Conservation (phyloP, 2,329 filamentous ascomycete species). For the Trematosphaeria pertusa region DNA sequence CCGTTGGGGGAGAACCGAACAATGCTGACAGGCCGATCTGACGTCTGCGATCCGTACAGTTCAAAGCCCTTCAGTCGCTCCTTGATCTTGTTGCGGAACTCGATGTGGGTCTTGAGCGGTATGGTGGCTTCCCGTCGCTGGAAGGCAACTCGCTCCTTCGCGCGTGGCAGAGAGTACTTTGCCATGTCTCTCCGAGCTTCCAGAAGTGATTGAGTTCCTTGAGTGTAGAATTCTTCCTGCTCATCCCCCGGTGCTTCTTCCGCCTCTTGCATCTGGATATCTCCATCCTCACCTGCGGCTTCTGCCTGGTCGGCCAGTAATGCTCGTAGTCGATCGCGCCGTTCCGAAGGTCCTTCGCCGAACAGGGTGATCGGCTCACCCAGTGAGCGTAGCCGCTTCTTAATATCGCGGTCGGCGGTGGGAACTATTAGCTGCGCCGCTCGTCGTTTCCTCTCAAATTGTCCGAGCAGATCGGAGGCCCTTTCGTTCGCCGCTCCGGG, state of each 20-base stretch:
- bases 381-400: conserved; percentile 78
- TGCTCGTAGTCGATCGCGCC: conserved; percentile 84
- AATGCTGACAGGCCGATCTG: conserved; percentile 89
- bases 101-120: conserved; percentile 86
- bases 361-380: conserved; percentile 96
- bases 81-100: conserved; percentile 88
- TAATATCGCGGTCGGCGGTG: conserved; percentile 89
- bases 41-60: conserved; percentile 90
- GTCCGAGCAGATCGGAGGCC: conserved; percentile 81
- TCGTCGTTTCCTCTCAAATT: conserved; percentile 90
- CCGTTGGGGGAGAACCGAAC: conserved; percentile 88
- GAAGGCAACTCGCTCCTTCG: conserved; percentile 76
- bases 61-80: conserved; percentile 83
- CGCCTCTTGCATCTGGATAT: conserved; percentile 59
- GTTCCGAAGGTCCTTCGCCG: conserved; percentile 84
- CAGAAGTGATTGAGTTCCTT: conserved; percentile 76
- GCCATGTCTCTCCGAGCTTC: conserved; percentile 81
- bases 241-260: conserved; percentile 64
- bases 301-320: conserved; percentile 78
- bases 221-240: conserved; percentile 89
- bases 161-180: conserved; percentile 80
- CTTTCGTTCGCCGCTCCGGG: conserved; percentile 78
- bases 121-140: conserved; percentile 85
- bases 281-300: conserved; percentile 60
- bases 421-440: conserved; percentile 90